Evolutionary conservation across 768 basidiomycete species (phyloP).

Genomic region (Albatrellus ellisii): DNA sequence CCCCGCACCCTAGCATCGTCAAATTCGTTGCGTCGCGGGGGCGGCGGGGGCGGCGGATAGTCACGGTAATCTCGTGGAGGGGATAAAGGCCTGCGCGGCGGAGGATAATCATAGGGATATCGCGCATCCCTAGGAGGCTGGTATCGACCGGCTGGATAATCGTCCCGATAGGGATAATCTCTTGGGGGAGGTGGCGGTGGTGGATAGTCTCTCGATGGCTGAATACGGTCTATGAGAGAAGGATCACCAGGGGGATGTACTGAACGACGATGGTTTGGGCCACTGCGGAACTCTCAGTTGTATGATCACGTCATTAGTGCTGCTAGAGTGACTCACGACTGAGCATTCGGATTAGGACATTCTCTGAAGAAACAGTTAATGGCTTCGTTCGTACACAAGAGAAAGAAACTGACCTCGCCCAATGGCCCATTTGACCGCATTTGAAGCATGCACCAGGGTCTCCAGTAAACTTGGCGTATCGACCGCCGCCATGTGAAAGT

Average conservation of each 20-base stretch:
- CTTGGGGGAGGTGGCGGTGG: constrained; percentile 28
- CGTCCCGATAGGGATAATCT: constrained; percentile 36
- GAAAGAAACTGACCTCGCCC: constrained; percentile 55
- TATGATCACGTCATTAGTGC: no score
- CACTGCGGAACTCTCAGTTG: no score
- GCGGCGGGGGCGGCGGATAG: constrained; percentile 35
- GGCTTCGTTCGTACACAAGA: background rate
- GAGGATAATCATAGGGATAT: constrained; percentile 41
- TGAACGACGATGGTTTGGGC: constrained; percentile 22
- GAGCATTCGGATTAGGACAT: constrained; percentile 43
- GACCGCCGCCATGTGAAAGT: constrained; percentile 71
- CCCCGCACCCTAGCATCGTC: constrained; percentile 59
- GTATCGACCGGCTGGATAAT: constrained; percentile 31
- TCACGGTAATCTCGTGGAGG: constrained; percentile 60
- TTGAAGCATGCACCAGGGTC: constrained; percentile 85
- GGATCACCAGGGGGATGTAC: constrained; percentile 30
- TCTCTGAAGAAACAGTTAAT: constrained; percentile 33
- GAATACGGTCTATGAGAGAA: constrained; percentile 44
- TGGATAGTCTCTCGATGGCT: constrained; percentile 38
- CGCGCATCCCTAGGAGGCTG: constrained; percentile 36
- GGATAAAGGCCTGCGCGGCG: constrained; percentile 41
- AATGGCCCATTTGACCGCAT: constrained; percentile 77
- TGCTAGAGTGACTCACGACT: constrained; percentile 39
- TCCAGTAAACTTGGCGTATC: constrained; percentile 69
- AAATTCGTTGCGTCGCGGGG: constrained; percentile 41